phyloP scores from a whole-genome alignment of 257 asterid genomes.

The Solanum okadae region DNA sequence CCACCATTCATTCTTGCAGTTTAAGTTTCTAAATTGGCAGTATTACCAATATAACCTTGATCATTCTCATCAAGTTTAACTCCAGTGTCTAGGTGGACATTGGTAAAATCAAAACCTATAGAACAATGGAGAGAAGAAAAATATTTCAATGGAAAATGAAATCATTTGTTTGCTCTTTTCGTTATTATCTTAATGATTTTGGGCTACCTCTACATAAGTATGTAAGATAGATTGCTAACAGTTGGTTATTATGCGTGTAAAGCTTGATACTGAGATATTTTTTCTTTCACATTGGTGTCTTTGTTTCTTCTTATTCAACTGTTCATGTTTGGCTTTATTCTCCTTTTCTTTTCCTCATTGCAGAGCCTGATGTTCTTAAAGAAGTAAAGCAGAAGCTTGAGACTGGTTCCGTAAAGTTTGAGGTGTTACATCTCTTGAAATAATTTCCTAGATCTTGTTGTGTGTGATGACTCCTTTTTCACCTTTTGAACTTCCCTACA shows the following conservation, averaged over 20 bases:
- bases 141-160: neutral
- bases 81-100: neutral
- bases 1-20: neutral
- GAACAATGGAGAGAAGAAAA: neutral
- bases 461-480: neutral
- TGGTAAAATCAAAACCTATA: neutral
- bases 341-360: conserved; percentile 5
- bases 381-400: conserved; percentile 96
- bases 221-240: neutral
- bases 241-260: neutral
- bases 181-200: neutral
- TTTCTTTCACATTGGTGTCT: neutral
- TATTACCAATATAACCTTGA: neutral
- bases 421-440: conserved; percentile 35
- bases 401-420: conserved; percentile 83
- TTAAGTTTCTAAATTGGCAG: neutral
- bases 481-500: neutral
- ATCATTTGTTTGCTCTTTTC: neutral
- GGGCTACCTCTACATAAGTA: neutral
- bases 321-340: neutral
- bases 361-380: conserved; percentile 92
- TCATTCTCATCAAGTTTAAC: neutral
- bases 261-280: neutral
- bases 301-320: neutral
- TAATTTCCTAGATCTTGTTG: neutral